Base-by-base conservation (phyloP, 202 grass and related monocot genomes). In the Zizania palustris region DNA sequence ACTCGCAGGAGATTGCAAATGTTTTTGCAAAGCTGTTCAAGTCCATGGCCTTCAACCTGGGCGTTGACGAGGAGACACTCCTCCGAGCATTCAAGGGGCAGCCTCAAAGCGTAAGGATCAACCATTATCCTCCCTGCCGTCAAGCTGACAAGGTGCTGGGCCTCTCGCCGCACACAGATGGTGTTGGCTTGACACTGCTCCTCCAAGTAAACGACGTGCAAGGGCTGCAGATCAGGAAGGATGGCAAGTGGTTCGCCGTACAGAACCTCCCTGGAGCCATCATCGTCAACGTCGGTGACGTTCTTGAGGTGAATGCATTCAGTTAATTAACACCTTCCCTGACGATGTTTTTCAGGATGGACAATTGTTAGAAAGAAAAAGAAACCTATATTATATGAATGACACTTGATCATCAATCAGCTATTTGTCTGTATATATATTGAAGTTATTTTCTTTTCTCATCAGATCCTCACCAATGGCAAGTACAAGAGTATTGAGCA, bases 401-500 rank as follows among this genome's bases (percentile, higher is more conserved):
- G 45, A 48, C 12, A 50, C 46, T 6, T 50, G 46, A 9, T 54
- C 16, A 54, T 54, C 50, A 18, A n/a, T 19, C 16, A 54, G 15
- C 16, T 54, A 19, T 54, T 18, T 54, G 6, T 54, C 1, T 19
- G 18, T 54, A 19, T 18, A 19, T 54, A 19, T 18, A 19, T 18
- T 54, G 8, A 53, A 18, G 16, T 18, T 18, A 1, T 54, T 42
- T 42, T 42, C 18, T 54, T 54, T 54, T 54, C 50, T n/a, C 50
- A 59, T 48, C 50, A 88, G 86, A 68, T 85, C 14, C 63, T 85
- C 11, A 84, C 73, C 38, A 88, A 88, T 66, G 86, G 86, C 3
- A 77, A 57, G 71, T 91, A 91, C 72, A 82, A 77, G 73, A 91
- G 92, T 70, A 80, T 89, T 22, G 86, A 95, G 60, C 92, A 91